phyloP scores from a whole-genome alignment of 441 rosid genomes.

The Flueggea neowawraea region DNA sequence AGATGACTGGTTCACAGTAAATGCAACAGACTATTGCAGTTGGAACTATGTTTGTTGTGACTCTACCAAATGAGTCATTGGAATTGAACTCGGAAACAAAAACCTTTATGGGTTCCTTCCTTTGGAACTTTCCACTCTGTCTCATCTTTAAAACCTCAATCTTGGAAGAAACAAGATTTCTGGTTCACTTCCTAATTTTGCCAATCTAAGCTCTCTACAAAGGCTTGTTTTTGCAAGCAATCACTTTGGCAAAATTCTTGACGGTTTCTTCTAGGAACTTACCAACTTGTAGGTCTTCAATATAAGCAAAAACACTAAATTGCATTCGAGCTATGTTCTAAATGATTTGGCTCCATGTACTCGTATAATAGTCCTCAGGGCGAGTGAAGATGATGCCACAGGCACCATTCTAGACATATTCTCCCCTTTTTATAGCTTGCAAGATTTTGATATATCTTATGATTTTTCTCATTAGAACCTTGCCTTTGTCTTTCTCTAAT shows the following conservation, averaged over 20 bases:
- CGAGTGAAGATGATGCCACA: slow-evolving; percentile 29
- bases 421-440: slow-evolving; percentile 36
- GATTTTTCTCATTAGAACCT: slow-evolving; percentile 47
- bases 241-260: slow-evolving; percentile 38
- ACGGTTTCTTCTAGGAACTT: slow-evolving; percentile 55
- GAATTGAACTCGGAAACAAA: background rate
- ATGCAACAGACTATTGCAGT: too few species aligned
- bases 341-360: slow-evolving; percentile 35
- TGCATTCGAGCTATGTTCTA: slow-evolving; percentile 53
- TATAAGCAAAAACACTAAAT: slow-evolving; percentile 22
- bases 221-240: slow-evolving; percentile 38
- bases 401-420: slow-evolving; percentile 62
- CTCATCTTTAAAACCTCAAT: background rate
- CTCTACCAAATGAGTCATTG: background rate
- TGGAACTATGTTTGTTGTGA: too few species aligned
- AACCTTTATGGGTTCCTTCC: background rate
- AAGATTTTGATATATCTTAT: slow-evolving; percentile 49
- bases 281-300: slow-evolving; percentile 40
- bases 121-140: background rate
- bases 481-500: slow-evolving; percentile 66
- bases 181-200: background rate
- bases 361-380: slow-evolving; percentile 30
- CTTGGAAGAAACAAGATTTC: background rate
- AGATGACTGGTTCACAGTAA: too few species aligned
- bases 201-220: slow-evolving; percentile 39